Evolutionary conservation across 176 grass and related monocot genomes (phyloP).

Genomic region (barley (Hordeum vulgare)): MorexV3_pseudomolecules_assembly NC_058518.1:105311993-105312492

Average conservation of each 20-base stretch:
- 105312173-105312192: constrained; percentile 33
- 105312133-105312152: background rate
- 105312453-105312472: constrained; percentile 73
- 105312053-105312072: no score
- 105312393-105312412: constrained; percentile 91
- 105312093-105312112: background rate
- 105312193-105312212: constrained; percentile 88
- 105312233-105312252: constrained; percentile 89
- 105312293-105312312: constrained; percentile 72
- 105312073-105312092: no score
- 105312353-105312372: background rate
- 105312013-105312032: no score
- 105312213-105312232: constrained; percentile 96
- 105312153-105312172: background rate
- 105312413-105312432: constrained; percentile 95
- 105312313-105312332: background rate
- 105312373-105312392: background rate
- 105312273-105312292: constrained; percentile 92
- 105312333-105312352: background rate
- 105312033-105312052: no score
- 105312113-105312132: background rate
- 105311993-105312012: no score
- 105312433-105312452: constrained; percentile 70
- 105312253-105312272: constrained; percentile 89
- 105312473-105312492: constrained; percentile 80